A percentile compares a stretch with the other conserved stretches of the same genome.
Evolutionary conservation across 257 asterid species (phyloP).

Genomic region (Solanum commersonii): DNA sequence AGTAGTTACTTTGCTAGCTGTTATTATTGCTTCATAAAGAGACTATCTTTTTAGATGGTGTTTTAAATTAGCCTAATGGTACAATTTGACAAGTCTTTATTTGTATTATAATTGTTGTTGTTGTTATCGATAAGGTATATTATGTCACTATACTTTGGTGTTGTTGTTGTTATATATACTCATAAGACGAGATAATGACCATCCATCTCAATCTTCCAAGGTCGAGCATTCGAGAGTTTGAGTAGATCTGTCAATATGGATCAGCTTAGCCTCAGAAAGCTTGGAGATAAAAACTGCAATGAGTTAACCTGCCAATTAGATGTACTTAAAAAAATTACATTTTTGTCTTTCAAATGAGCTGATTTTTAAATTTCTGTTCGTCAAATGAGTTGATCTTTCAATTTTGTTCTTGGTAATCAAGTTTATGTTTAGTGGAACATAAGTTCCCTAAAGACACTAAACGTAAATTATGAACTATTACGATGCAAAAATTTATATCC

Average conservation of each 20-base stretch:
- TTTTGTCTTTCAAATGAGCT: not conserved
- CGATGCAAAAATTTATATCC: not conserved
- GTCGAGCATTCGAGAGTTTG: not conserved
- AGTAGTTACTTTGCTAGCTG: not conserved
- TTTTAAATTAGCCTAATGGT: not conserved
- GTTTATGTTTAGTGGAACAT: not conserved
- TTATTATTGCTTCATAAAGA: not conserved
- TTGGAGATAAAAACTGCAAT: not conserved
- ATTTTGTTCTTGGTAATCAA: not conserved
- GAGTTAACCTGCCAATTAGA: not conserved
- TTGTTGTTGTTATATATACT: not conserved
- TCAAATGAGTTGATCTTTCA: not conserved
- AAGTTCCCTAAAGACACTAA: not conserved
- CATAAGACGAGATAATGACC: fast-evolving
- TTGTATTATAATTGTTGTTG: not conserved
- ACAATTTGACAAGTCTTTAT: not conserved
- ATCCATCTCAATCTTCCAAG: not conserved
- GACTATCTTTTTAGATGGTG: not conserved
- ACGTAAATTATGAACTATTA: not conserved
- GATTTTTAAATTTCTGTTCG: not conserved
- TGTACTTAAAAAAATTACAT: not conserved
- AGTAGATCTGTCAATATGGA: not conserved
- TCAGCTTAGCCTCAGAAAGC: fast-evolving
- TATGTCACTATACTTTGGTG: not conserved
- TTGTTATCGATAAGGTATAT: not conserved